Conservation (phyloP, 202 grass and related monocot genomes). For the Eragrostis tef region DNA sequence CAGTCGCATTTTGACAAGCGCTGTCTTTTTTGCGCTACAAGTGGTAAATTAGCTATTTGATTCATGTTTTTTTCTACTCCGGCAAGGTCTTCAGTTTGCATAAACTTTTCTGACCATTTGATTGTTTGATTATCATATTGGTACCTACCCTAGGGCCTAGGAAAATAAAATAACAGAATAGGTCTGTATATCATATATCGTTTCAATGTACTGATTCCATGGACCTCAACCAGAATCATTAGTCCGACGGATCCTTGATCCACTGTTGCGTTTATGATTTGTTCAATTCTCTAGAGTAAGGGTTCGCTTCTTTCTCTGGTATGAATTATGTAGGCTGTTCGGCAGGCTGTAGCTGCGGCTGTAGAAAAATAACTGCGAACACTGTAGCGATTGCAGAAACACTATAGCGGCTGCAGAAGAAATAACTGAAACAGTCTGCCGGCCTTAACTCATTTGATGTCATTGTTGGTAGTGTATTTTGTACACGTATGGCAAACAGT, state of each 20-base stretch:
- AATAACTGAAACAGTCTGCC: no score
- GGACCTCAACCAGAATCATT: slow-evolving; percentile 27
- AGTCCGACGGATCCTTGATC: slow-evolving; percentile 33
- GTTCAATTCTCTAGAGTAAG: slow-evolving; percentile 24
- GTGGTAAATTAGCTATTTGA: neutral
- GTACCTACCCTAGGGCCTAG: neutral
- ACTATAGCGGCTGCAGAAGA: no score
- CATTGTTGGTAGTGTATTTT: slow-evolving; percentile 31
- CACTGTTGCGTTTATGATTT: slow-evolving; percentile 6
- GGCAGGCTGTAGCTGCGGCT: no score
- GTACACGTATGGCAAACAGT: slow-evolving; percentile 6
- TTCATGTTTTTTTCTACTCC: slow-evolving; percentile 1
- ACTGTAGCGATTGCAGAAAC: no score
- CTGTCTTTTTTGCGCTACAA: no score
- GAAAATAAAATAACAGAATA: slow-evolving; percentile 16
- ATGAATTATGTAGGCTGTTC: no score
- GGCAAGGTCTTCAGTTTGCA: no score
- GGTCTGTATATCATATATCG: slow-evolving; percentile 1
- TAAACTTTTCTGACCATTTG: no score
- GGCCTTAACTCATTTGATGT: slow-evolving; percentile 53
- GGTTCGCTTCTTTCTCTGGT: slow-evolving; percentile 37
- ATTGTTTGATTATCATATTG: slow-evolving; percentile 25
- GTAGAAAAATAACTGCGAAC: no score
- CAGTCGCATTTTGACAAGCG: slow-evolving; percentile 31
- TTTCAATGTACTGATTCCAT: slow-evolving; percentile 33